A percentile compares a stretch with the other conserved stretches of the same genome.
Conservation (phyloP, 306 rosid genomes). For the Prunus salicina region DNA sequence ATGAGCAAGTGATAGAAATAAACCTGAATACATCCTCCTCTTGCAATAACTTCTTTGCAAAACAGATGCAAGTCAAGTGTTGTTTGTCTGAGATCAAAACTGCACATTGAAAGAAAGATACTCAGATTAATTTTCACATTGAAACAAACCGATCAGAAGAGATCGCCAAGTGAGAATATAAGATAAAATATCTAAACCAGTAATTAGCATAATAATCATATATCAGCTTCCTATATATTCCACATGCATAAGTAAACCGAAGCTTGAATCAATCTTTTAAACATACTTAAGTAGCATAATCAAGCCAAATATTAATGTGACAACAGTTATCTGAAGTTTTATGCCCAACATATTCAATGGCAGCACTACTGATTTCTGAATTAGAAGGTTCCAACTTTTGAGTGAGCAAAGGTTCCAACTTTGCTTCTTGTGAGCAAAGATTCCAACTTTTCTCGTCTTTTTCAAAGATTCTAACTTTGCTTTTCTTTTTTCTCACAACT, state of each 20-base stretch:
- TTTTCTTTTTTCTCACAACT: not conserved
- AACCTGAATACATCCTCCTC: conserved; percentile 35
- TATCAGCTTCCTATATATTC: not conserved
- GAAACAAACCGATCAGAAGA: not conserved
- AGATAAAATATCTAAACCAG: not conserved
- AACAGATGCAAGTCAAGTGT: conserved; percentile 26
- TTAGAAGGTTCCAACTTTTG: too few species aligned
- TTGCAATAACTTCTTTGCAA: conserved; percentile 28
- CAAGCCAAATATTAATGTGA: not conserved
- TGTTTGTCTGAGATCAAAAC: conserved; percentile 26
- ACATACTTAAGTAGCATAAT: not conserved
- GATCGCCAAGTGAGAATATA: not conserved
- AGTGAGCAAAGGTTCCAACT: not conserved
- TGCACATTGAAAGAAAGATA: conserved; percentile 11
- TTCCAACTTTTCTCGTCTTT: not conserved
- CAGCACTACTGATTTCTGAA: too few species aligned
- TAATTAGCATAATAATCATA: not conserved
- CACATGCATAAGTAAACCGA: not conserved
- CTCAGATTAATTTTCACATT: not conserved
- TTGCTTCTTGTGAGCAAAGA: not conserved
- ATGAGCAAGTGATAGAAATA: not conserved
- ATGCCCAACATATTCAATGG: too few species aligned
- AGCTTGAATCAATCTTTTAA: not conserved
- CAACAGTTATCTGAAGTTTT: too few species aligned
- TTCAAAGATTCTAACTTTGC: not conserved